Evolutionary conservation across 768 basidiomycete genomes (phyloP).

Genomic region (Pulveroboletus ravenelii): DNA sequence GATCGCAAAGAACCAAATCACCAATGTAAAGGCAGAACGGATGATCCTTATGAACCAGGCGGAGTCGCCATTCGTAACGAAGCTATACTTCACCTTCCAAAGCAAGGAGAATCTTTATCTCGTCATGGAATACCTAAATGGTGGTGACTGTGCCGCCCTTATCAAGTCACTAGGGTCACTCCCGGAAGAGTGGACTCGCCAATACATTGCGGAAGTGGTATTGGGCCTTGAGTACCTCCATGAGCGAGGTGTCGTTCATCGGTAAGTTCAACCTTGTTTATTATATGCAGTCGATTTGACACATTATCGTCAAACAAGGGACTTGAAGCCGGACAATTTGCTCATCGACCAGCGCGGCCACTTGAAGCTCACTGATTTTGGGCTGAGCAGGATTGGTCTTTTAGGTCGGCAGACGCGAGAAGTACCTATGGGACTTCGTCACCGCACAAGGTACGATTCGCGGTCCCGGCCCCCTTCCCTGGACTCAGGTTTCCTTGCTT

Average conservation of each 20-base stretch:
- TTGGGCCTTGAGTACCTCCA: conserved; percentile 97
- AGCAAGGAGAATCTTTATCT: conserved; percentile 98
- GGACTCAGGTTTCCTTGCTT: conserved; percentile 75
- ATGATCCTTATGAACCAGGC: conserved; percentile 99
- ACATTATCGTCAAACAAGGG: conserved; percentile 46
- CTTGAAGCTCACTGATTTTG: conserved; percentile 97
- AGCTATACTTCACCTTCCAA: conserved; percentile 98
- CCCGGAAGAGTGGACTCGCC: conserved; percentile 95
- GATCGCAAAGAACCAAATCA: conserved; percentile 99
- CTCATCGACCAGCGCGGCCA: conserved; percentile 97
- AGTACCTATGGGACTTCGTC: conserved; percentile 39
- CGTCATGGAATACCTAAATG: conserved; percentile 99
- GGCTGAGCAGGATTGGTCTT: conserved; percentile 94
- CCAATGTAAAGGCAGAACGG: conserved; percentile 98
- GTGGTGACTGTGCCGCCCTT: conserved; percentile 94
- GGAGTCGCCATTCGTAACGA: conserved; percentile 96
- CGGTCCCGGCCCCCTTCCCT: conserved; percentile 79
- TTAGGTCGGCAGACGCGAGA: conserved; percentile 92
- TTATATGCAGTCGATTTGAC: background rate
- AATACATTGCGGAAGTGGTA: conserved; percentile 94
- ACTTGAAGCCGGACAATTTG: conserved; percentile 96
- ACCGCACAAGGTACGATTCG: conserved; percentile 56
- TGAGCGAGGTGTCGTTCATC: conserved; percentile 91
- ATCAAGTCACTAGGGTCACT: conserved; percentile 93
- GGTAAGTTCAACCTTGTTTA: conserved; percentile 47